Conservation (phyloP, 768 basidiomycete species). For the Calvatia gigantea region DNA sequence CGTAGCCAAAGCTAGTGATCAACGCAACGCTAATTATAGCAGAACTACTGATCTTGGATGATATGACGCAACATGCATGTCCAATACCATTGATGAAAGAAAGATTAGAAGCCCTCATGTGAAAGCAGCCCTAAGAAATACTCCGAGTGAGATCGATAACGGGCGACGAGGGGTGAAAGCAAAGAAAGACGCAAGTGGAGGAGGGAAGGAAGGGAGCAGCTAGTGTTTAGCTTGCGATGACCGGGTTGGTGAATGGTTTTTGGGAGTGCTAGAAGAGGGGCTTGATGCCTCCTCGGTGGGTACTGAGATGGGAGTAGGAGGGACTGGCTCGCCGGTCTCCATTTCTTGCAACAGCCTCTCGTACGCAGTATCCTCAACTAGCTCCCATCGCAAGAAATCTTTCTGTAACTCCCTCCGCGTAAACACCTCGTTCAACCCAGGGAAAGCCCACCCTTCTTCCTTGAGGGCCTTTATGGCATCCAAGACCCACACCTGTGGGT, state of each 20-base stretch:
- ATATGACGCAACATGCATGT: background rate
- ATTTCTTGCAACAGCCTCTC: constrained; percentile 10
- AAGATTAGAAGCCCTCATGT: background rate
- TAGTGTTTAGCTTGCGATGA: background rate
- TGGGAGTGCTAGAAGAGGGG: background rate
- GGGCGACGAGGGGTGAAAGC: background rate
- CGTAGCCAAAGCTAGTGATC: too few relatives aligned
- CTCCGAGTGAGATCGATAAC: background rate
- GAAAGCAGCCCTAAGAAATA: background rate
- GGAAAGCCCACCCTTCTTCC: constrained; percentile 10
- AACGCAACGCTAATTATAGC: background rate
- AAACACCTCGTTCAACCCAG: constrained; percentile 4
- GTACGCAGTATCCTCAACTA: constrained; percentile 11
- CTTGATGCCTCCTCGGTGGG: background rate
- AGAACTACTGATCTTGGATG: background rate
- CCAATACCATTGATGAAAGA: background rate
- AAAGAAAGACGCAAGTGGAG: background rate
- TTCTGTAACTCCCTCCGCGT: constrained; percentile 9
- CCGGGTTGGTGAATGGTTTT: background rate
- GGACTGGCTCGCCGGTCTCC: background rate
- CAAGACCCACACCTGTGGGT: constrained; percentile 13
- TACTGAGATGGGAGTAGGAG: background rate
- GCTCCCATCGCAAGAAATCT: constrained; percentile 11
- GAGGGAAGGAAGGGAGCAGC: background rate
- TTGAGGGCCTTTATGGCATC: constrained; percentile 9